phyloP scores from a whole-genome alignment of 176 grass and related monocot genomes.

The Stipa capillata region DNA sequence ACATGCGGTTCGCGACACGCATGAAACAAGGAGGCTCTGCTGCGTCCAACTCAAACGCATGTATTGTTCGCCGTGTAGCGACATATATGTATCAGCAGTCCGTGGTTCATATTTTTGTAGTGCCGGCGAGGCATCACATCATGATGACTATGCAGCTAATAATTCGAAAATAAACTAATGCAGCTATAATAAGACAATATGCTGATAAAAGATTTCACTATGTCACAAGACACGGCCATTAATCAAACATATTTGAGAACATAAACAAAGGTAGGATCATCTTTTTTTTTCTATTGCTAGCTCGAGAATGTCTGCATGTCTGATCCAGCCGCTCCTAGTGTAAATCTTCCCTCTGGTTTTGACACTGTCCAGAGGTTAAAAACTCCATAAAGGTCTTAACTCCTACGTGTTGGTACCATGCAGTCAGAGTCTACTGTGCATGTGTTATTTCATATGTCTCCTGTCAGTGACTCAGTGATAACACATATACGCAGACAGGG shows the following conservation, averaged over 20 bases:
- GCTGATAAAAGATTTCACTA: not conserved
- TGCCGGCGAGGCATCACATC: not conserved
- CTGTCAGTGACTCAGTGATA: slow-evolving; percentile 17
- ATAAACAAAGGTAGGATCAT: slow-evolving; percentile 11
- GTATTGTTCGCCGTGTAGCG: not conserved
- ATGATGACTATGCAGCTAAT: not conserved
- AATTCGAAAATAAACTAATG: not conserved
- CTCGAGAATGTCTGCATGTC: slow-evolving; percentile 3
- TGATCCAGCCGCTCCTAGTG: not conserved
- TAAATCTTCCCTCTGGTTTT: slow-evolving; percentile 2
- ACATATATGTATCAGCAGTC: not conserved
- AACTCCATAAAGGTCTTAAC: not conserved
- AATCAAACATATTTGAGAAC: slow-evolving; percentile 27
- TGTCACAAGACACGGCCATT: slow-evolving; percentile 16
- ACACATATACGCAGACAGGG: not conserved
- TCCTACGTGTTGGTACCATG: not conserved
- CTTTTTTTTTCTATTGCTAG: slow-evolving; percentile 22
- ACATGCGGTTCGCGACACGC: not conserved
- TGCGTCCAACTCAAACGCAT: slow-evolving; percentile 13
- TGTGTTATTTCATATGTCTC: slow-evolving; percentile 10
- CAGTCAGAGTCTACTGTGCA: slow-evolving; percentile 17
- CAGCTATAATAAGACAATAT: not conserved
- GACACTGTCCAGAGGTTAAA: slow-evolving; percentile 9
- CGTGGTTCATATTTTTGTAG: slow-evolving; percentile 3
- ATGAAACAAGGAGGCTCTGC: not conserved